These are phyloP conservation scores for Penicillium goetzii DNA, from an alignment of 495 filamentous ascomycete species.

Conservation along the genomic window DNA sequence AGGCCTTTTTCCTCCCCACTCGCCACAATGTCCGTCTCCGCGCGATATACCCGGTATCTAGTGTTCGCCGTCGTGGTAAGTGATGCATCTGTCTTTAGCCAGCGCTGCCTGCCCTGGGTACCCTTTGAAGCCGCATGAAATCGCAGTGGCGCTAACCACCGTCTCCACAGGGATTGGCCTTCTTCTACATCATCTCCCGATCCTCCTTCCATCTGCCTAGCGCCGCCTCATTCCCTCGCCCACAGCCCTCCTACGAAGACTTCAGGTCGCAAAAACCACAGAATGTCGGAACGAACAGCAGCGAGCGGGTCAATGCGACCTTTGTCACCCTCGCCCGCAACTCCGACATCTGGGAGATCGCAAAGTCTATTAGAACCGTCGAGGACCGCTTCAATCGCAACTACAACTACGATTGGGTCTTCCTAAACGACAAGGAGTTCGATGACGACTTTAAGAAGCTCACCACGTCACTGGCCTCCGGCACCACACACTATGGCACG, in stretches of 20 bases:
- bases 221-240: constrained; percentile 30
- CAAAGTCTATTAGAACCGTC: constrained; percentile 88
- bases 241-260: constrained; percentile 31
- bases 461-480: constrained; percentile 85
- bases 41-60: constrained; percentile 83
- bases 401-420: constrained; percentile 99
- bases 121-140: neutral
- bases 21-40: constrained; percentile 65
- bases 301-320: constrained; percentile 86
- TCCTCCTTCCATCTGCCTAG: constrained; percentile 59
- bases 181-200: constrained; percentile 80
- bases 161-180: constrained; percentile 61
- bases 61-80: constrained; percentile 84
- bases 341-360: constrained; percentile 92
- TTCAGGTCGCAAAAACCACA: constrained; percentile 33
- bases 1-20: constrained; percentile 16
- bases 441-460: constrained; percentile 90
- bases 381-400: constrained; percentile 97
- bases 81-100: constrained; percentile 4
- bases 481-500: constrained; percentile 83
- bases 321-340: constrained; percentile 96
- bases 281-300: constrained; percentile 54
- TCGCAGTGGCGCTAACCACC: constrained; percentile 7
- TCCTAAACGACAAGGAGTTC: constrained; percentile 94
- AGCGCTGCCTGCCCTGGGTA: neutral